A percentile compares a stretch with the other conserved stretches of the same genome.
Conservation (phyloP, 495 filamentous ascomycete genomes). For the Arthonia radiata region DNA sequence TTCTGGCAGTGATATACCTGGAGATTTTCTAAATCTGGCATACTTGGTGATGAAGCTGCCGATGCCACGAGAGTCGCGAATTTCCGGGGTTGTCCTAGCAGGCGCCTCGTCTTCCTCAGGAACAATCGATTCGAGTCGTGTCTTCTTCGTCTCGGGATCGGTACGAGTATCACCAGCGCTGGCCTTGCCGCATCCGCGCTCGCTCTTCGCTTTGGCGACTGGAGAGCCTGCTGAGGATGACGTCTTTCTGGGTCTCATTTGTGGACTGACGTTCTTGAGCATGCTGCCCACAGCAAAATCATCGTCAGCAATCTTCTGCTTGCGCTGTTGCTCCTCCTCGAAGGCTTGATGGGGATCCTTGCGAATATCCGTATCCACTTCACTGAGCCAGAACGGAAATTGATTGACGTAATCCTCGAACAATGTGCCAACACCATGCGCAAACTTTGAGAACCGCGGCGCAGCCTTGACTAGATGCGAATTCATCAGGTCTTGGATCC, state of each 20-base stretch:
- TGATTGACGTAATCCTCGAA: slow-evolving; percentile 94
- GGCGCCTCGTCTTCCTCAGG: slow-evolving; percentile 8
- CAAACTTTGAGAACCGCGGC: slow-evolving; percentile 86
- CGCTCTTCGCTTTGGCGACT: slow-evolving; percentile 6
- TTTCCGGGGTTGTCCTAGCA: slow-evolving; percentile 5
- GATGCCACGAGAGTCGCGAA: slow-evolving; percentile 5
- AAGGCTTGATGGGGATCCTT: slow-evolving; percentile 80
- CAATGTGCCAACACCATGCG: slow-evolving; percentile 70
- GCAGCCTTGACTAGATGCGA: slow-evolving; percentile 79
- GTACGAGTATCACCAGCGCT: too few species aligned
- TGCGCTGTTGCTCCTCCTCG: slow-evolving; percentile 65
- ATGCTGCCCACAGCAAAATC: slow-evolving; percentile 73
- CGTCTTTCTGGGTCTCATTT: too few species aligned
- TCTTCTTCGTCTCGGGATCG: slow-evolving; percentile 13
- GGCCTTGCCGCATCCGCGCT: slow-evolving; percentile 4
- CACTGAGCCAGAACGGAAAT: slow-evolving; percentile 84
- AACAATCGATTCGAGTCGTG: slow-evolving; percentile 6
- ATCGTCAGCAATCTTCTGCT: slow-evolving; percentile 56
- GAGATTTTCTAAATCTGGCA: slow-evolving; percentile 23
- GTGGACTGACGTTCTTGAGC: too few species aligned
- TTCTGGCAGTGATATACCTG: slow-evolving; percentile 35
- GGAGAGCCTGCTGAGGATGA: slow-evolving; percentile 28
- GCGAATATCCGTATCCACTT: slow-evolving; percentile 75
- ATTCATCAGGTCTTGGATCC: slow-evolving; percentile 72
- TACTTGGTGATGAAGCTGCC: slow-evolving; percentile 39